Base-by-base conservation (phyloP, 805 yeast genomes). In the Kazachstania kunashirensis region DNA sequence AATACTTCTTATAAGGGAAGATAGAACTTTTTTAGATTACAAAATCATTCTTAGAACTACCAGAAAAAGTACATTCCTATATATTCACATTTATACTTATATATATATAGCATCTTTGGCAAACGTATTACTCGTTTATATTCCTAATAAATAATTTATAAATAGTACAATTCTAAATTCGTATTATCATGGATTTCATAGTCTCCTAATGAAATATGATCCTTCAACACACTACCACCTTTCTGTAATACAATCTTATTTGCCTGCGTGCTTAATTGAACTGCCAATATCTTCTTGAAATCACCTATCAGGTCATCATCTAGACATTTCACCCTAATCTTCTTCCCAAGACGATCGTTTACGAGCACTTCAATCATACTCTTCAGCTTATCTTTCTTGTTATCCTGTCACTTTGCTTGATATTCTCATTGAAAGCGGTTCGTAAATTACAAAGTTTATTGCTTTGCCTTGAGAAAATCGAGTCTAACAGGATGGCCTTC, bases 111-210 rank as follows among this genome's bases (percentile, higher is more conserved):
- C n/a, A n/a, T n/a, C n/a, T n/a, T 13, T 14, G 25, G 13, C 10
- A n/a, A n/a, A n/a, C n/a, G n/a, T n/a, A n/a, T n/a, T n/a, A n/a
- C n/a, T n/a, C n/a, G n/a, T n/a, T n/a, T n/a, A n/a, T n/a, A n/a
- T n/a, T n/a, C n/a, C n/a, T n/a, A n/a, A n/a, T n/a, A n/a, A n/a
- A n/a, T n/a, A n/a, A n/a, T n/a, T 29, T 51, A 80, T 18, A 77
- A 64, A 53, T 82, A 82, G 50, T 84, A 92, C 56, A 89, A 62
- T 61, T 89, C 98, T 46, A 89, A 60, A 57, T 79, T 84, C 42
- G 82, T 79, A 8, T 95, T 94, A 56, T 86, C 79, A 52, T 86
- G 95, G 14, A 89, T 77, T 57, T 89, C 98, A 54, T 92, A 89
- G 58, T 89, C 98, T n/a, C 81, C 95, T 31, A 89, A 65, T 1